Evolutionary conservation across 2,329 filamentous ascomycete species (phyloP), one percentile per base, ranked within the genome.

Genomic region (Dichotomopilus funicola): DNA sequence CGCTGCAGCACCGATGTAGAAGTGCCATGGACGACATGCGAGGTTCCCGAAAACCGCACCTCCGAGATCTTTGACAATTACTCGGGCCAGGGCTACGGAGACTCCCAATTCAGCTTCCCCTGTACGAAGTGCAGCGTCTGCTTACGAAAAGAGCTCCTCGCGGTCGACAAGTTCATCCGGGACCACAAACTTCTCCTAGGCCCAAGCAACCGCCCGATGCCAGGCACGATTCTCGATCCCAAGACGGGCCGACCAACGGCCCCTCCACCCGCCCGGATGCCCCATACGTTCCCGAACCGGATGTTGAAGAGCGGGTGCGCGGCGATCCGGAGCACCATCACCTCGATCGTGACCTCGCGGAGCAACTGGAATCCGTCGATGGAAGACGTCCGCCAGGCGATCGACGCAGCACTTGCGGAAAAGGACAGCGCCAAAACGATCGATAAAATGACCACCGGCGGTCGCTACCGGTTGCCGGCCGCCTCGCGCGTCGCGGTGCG

Each of bases 201-300:
- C 3, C 62, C 74, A 3, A 62, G 73, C 9, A 45, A 35, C 11
- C 65, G 71, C 1, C 82, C 86, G 0, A 81, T 91, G 74, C 83
- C 85, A 0, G 87, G 88, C 1, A 90, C 87, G 0, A 67, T 89
- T 4, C 73, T 89, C 6, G 73, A 81, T 7, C 66, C 76, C 0
- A 67, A 70, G 1, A 74, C 64, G 0, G 87, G 87, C 0, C 68
- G 72, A 10, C 54, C 54, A 3, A 12, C 80, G 83, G 0, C 8
- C 5, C 34, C 41, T 31, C 10, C 45, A 36, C 6, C 45, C 34
- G 7, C 33, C 19, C 5, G 40, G 40, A 31, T 67, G 3, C 63
- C 66, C 6, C 72, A 75, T 9, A 74, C 75, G 0, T 85, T 86
- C 59, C 81, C 82, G 0, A 86, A 86, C 61, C 72, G 76, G 1